Evolutionary conservation across 768 basidiomycete genomes (phyloP), one percentile per base, ranked within the genome.

Genomic region (Termitomyces titanicus): DNA sequence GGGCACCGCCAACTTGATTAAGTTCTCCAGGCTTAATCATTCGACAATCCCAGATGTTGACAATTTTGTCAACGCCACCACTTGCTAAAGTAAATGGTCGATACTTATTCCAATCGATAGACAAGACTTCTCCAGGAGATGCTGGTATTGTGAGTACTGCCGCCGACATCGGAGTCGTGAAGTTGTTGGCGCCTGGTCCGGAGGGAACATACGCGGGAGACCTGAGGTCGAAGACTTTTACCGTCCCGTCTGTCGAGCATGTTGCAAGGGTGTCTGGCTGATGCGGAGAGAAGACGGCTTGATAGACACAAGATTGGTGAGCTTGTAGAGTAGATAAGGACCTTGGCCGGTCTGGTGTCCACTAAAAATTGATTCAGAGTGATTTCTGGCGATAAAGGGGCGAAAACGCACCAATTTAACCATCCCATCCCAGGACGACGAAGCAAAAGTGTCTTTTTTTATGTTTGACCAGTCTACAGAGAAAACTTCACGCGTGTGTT

Each of bases 401-500:
- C 31, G 24, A 42, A 5, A 5, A 77, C 90, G 45, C 59, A 94
- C 95, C 46, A 97, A 64, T 73, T 97, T 98, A 39, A 95, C 80
- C 13, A 79, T 81, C 25, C 92, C 93, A 65, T 98, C 96, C 95
- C 95, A 98, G 12, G 88, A 92, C 24, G 91, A 82, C 11, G 94
- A 94, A 9, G 80, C 82, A 68, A 97, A 95, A 0, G 82, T 81
- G 60, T 93, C 89, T 67, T 96, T 97, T 63, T 87, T 85, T 58
- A 95, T 70, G 71, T 97, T 98, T 58, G 89, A 94, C 95, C 96
- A 98, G 69, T 98, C 92, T 5, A 98, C 84, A 11, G 88, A 89
- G 74, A 92, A 94, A 7, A 94, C 92, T 68, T 98, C 96, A 47
- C 87, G 83, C 12, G 86, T 84, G 70, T 98, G 96, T 70, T 98